Evolutionary conservation across 179 eudicot species (phyloP).

Genomic region (Camellia oleifera): DNA sequence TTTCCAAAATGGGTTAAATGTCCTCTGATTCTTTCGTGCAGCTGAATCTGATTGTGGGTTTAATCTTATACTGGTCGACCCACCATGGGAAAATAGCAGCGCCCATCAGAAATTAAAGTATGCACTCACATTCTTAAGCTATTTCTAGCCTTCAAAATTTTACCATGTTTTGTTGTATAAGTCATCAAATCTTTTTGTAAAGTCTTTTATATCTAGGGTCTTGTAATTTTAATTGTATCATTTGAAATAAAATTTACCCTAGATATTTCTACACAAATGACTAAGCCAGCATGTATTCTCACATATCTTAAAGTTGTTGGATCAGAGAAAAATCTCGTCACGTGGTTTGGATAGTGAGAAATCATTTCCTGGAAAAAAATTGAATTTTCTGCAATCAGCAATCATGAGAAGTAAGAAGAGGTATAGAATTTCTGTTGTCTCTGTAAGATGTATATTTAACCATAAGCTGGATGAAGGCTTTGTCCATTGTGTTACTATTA

Average conservation of each 20-base stretch:
- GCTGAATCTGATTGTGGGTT: constrained; percentile 68
- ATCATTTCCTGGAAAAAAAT: background rate
- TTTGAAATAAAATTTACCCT: constrained; percentile 2
- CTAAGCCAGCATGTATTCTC: background rate
- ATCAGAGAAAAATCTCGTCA: background rate
- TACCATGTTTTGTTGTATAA: constrained; percentile 3
- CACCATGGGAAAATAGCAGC: constrained; percentile 99
- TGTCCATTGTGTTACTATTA: background rate
- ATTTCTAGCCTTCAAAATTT: background rate
- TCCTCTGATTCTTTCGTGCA: constrained; percentile 32
- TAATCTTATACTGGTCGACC: constrained; percentile 84
- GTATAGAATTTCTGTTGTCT: background rate
- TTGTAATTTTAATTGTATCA: background rate
- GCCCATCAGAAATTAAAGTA: constrained; percentile 85
- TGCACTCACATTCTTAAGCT: constrained; percentile 21
- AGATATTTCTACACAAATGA: background rate
- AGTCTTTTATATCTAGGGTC: background rate
- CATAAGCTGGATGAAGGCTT: background rate
- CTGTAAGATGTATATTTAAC: too few relatives aligned
- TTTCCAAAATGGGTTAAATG: background rate
- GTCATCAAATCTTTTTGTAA: background rate
- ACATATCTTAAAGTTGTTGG: background rate
- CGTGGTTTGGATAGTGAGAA: background rate
- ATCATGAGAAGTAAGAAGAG: background rate
- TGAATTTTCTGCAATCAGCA: background rate